Evolutionary conservation across 305 asterid species (phyloP).

Genomic region (Petunia hybrid): DNA sequence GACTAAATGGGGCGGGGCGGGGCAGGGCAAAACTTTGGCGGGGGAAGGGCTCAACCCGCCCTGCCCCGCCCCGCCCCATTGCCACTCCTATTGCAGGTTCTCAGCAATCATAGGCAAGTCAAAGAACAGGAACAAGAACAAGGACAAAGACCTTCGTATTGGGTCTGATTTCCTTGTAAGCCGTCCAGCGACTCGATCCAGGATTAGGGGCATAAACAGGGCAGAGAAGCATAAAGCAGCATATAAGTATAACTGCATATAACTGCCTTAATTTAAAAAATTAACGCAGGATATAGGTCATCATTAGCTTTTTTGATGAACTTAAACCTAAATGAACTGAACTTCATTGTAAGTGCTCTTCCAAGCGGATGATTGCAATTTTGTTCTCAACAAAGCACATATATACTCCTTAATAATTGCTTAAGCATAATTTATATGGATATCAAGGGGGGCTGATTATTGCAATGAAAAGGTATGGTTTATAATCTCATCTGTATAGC

Average conservation of each 20-base stretch:
- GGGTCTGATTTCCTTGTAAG: no score
- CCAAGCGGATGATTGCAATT: not conserved
- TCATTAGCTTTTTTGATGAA: not conserved
- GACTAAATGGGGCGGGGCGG: no score
- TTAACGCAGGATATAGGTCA: not conserved
- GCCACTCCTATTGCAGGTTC: no score
- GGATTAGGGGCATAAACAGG: no score
- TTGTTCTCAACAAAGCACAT: not conserved
- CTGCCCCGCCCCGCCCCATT: no score
- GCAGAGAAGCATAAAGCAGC: not conserved
- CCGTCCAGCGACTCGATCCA: no score
- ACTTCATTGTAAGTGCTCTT: not conserved
- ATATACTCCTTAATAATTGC: not conserved
- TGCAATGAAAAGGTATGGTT: not conserved
- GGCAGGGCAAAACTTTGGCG: no score
- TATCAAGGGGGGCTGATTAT: not conserved
- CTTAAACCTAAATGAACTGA: not conserved
- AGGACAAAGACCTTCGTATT: no score
- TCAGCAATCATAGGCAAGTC: no score
- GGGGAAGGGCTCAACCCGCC: no score
- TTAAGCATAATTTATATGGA: not conserved
- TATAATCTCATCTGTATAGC: not conserved
- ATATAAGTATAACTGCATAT: no score
- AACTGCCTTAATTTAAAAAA: not conserved
- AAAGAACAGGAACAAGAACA: no score